Evolutionary conservation across 192 early-diverging fungal genomes (phyloP).

Genomic region (Endogone sp.): DNA sequence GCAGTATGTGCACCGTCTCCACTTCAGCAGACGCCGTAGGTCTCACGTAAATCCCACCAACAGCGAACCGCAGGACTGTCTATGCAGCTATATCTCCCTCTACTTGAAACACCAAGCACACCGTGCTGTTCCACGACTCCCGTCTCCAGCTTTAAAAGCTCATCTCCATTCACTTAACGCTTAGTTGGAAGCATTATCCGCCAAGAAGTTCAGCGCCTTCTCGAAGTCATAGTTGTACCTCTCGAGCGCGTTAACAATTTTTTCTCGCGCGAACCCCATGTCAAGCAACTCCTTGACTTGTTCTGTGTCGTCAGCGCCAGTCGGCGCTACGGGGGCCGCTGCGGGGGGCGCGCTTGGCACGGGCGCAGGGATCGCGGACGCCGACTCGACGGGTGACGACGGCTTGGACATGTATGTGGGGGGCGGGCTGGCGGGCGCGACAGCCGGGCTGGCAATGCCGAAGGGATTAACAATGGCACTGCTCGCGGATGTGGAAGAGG

Average conservation of each 20-base stretch:
- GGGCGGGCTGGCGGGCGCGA: background rate
- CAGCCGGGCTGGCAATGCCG: background rate
- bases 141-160: no score
- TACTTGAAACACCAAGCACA: no score
- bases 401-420: background rate
- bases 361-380: background rate
- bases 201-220: constrained; percentile 68
- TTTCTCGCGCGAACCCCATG: constrained; percentile 66
- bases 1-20: no score
- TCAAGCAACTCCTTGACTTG: constrained; percentile 48
- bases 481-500: background rate
- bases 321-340: background rate
- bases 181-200: constrained; percentile 59
- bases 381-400: background rate
- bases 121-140: no score
- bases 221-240: constrained; percentile 65
- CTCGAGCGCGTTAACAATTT: constrained; percentile 65
- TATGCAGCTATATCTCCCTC: no score
- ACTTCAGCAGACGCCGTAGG: no score
- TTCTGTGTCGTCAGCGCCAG: constrained; percentile 3
- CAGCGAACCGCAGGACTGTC: no score
- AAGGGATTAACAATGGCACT: background rate
- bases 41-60: no score
- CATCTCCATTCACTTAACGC: no score
- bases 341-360: background rate